Evolutionary conservation across 768 basidiomycete species (phyloP).

Genomic region (Termitomyces sp.): DNA sequence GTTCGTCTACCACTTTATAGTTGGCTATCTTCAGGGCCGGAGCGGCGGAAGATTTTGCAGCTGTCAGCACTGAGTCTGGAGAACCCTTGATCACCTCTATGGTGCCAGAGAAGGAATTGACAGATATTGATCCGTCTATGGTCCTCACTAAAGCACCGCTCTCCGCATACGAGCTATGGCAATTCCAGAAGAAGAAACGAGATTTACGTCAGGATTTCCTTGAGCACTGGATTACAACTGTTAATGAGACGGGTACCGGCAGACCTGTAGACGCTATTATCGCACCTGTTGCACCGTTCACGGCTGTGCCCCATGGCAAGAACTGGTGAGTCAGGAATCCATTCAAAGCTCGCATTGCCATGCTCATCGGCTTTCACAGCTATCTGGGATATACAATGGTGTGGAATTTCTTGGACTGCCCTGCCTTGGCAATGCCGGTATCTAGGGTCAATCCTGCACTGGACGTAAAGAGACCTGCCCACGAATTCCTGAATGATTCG

Average conservation of each 20-base stretch:
- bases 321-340: conserved; percentile 33
- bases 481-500: neutral
- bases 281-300: conserved; percentile 51
- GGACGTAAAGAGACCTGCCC: conserved; percentile 35
- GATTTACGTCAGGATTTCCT: conserved; percentile 52
- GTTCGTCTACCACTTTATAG: neutral
- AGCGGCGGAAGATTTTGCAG: conserved; percentile 17
- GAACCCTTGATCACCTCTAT: conserved; percentile 54
- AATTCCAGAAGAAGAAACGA: conserved; percentile 47
- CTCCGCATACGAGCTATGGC: conserved; percentile 60
- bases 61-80: conserved; percentile 30
- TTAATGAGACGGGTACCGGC: conserved; percentile 50
- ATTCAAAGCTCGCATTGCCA: neutral
- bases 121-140: neutral
- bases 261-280: conserved; percentile 76
- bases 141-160: neutral
- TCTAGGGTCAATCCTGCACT: conserved; percentile 47
- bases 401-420: conserved; percentile 68
- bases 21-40: neutral
- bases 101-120: conserved; percentile 21
- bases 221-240: conserved; percentile 56
- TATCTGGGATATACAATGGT: conserved; percentile 49
- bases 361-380: conserved; percentile 22
- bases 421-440: conserved; percentile 59
- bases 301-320: conserved; percentile 59